These are phyloP conservation scores for Aspergillus awamori DNA, from an alignment of 2,329 filamentous ascomycete species.

Conservation along the genomic window DNA sequence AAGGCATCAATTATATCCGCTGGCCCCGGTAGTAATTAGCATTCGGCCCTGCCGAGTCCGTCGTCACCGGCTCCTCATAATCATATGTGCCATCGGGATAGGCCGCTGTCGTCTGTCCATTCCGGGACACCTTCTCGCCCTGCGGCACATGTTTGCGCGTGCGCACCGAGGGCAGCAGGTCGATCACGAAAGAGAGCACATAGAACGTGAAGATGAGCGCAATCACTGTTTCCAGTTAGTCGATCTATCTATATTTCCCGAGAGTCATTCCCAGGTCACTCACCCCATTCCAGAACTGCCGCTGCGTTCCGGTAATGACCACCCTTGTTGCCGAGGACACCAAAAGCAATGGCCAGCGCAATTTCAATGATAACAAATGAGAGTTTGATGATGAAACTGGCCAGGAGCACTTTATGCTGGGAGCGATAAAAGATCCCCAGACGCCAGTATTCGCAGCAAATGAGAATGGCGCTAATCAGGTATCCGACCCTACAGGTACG, in stretches of 20 bases:
- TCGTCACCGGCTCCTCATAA: conserved; percentile 42
- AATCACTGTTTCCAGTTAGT: conserved; percentile 51
- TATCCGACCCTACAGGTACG: conserved; percentile 65
- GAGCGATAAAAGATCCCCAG: conserved; percentile 75
- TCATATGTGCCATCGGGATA: conserved; percentile 19
- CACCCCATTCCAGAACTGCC: conserved; percentile 75
- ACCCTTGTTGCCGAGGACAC: conserved; percentile 46
- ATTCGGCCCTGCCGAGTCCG: conserved; percentile 40
- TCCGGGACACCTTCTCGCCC: conserved; percentile 39
- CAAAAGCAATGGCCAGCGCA: conserved; percentile 69
- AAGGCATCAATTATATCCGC: conserved; percentile 23
- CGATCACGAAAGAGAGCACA: conserved; percentile 81
- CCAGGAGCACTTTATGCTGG: conserved; percentile 70
- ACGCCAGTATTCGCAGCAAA: conserved; percentile 87
- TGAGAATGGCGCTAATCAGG: conserved; percentile 80
- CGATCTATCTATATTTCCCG: neutral
- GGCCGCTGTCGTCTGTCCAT: conserved; percentile 10
- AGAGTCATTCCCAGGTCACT: conserved; percentile 13
- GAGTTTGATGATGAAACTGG: conserved; percentile 87
- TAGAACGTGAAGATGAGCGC: conserved; percentile 87
- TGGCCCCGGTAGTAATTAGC: conserved; percentile 35
- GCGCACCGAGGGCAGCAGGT: conserved; percentile 76
- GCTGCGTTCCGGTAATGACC: conserved; percentile 61
- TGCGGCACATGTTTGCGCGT: conserved; percentile 56
- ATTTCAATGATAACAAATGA: conserved; percentile 81